Percentiles rank a stretch among this genome's conserved stretches.
These are phyloP conservation scores for Trametes cinnabarina DNA, from an alignment of 768 basidiomycete species.

Conservation along the genomic window DNA sequence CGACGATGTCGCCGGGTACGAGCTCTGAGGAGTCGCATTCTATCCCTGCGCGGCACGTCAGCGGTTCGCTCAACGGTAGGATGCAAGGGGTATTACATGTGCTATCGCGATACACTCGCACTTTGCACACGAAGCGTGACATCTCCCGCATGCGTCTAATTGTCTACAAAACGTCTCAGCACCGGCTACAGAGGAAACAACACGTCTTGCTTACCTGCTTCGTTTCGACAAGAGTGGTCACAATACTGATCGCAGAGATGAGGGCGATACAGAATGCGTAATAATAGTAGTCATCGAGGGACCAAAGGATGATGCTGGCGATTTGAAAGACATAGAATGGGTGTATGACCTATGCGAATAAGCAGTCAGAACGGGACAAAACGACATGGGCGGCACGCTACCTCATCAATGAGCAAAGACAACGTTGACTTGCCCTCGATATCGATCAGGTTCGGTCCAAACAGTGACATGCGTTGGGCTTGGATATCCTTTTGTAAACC, in stretches of 20 bases:
- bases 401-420: conserved; percentile 85
- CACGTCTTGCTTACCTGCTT: conserved; percentile 60
- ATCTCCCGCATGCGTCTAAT: conserved; percentile 94
- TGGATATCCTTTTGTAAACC: conserved; percentile 58
- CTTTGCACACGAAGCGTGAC: conserved; percentile 84
- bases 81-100: conserved; percentile 60
- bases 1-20: conserved; percentile 90
- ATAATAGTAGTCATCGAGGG: conserved; percentile 92
- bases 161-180: conserved; percentile 50
- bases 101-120: conserved; percentile 66
- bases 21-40: conserved; percentile 72
- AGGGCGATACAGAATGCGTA: conserved; percentile 96
- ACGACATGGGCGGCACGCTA: conserved; percentile 27
- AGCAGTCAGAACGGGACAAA: neutral
- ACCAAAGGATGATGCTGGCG: conserved; percentile 92
- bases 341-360: conserved; percentile 68
- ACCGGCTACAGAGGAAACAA: no score
- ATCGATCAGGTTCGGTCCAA: conserved; percentile 85
- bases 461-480: conserved; percentile 68
- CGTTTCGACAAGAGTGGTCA: conserved; percentile 87
- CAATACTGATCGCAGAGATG: conserved; percentile 82
- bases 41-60: conserved; percentile 57
- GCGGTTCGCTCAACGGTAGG: no score
- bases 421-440: conserved; percentile 83
- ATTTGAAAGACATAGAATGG: conserved; percentile 99